Conservation (phyloP, 306 rosid species). For the Trifolium dubium region DNA sequence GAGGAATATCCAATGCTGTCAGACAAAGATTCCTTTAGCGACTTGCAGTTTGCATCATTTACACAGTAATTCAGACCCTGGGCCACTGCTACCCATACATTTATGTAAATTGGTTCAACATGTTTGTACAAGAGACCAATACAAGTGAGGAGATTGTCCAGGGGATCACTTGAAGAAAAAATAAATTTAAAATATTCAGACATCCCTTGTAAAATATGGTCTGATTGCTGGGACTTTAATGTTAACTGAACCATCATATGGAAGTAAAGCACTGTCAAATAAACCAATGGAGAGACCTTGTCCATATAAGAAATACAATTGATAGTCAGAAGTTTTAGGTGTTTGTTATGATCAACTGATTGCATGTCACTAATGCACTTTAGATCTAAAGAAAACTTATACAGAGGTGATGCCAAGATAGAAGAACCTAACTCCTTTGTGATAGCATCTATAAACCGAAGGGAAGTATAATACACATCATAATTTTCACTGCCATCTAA, state of each 20-base stretch:
- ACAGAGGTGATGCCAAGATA: constrained; percentile 77
- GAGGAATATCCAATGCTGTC: constrained; percentile 48
- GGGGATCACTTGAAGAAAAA: constrained; percentile 61
- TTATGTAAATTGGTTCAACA: constrained; percentile 54
- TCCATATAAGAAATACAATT: constrained; percentile 63
- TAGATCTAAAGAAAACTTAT: constrained; percentile 69
- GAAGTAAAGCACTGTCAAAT: constrained; percentile 66
- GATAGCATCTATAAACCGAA: constrained; percentile 61
- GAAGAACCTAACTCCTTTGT: constrained; percentile 67
- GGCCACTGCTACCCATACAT: constrained; percentile 65
- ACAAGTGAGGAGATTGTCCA: constrained; percentile 56
- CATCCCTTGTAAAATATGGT: constrained; percentile 48
- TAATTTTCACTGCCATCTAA: constrained; percentile 48
- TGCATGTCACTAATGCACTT: constrained; percentile 53
- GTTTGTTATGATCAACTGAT: constrained; percentile 42
- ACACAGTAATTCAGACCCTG: constrained; percentile 57
- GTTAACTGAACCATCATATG: constrained; percentile 55
- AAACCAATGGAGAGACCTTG: constrained; percentile 79
- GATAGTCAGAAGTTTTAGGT: constrained; percentile 47
- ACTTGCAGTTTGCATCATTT: constrained; percentile 48
- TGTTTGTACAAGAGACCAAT: constrained; percentile 58
- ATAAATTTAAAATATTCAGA: constrained; percentile 58
- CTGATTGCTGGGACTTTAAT: constrained; percentile 36
- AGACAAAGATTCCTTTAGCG: constrained; percentile 50
- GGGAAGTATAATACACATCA: constrained; percentile 46